Evolutionary conservation across 2,329 filamentous ascomycete species (phyloP).

Genomic region (Aspergillus quadricinctus): DNA sequence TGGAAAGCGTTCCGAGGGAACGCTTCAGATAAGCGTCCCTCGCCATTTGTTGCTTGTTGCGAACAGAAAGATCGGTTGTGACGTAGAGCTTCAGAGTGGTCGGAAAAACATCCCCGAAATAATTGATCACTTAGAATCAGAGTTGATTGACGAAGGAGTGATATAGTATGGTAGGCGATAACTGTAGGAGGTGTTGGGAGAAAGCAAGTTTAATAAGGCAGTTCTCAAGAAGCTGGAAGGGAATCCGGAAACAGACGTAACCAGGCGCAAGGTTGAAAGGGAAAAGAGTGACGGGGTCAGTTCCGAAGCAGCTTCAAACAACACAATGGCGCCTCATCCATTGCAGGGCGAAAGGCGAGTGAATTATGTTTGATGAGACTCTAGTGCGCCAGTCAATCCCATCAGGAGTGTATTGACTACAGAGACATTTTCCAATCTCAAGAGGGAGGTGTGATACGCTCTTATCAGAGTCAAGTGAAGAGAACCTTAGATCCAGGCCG

Average conservation of each 20-base stretch:
- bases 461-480: background rate
- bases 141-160: background rate
- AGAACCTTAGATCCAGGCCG: background rate
- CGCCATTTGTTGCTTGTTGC: constrained; percentile 28
- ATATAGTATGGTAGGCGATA: background rate
- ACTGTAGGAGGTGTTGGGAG: background rate
- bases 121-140: background rate
- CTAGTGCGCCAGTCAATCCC: background rate
- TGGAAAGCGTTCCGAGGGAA: constrained; percentile 40
- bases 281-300: background rate
- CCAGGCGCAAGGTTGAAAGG: background rate
- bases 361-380: background rate
- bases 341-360: background rate
- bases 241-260: background rate
- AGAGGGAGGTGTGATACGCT: background rate
- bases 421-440: background rate
- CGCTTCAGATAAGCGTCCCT: constrained; percentile 41
- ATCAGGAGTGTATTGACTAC: background rate
- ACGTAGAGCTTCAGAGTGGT: constrained; percentile 7
- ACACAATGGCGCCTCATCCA: background rate
- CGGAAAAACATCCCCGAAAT: background rate
- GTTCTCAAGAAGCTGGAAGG: constrained; percentile 4
- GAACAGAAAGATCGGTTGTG: constrained; percentile 5
- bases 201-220: constrained; percentile 1
- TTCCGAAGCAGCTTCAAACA: constrained; percentile 1